Percentiles rank a stretch among this genome's conserved stretches.
Conservation (phyloP, 106 monocot species). For the Acorus calamus region DNA sequence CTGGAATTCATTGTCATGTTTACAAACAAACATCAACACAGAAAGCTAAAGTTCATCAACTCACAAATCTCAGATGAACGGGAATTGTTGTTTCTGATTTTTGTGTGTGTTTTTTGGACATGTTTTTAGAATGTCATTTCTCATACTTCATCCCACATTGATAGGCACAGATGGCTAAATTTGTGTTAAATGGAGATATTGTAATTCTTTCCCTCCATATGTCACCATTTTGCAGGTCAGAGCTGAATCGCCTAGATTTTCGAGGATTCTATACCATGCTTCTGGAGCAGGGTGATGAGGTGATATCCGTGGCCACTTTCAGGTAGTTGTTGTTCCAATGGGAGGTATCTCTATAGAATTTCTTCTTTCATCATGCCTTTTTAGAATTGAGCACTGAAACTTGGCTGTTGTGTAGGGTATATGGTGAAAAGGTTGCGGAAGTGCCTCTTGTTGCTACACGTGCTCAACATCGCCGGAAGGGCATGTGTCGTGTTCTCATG, state of each 20-base stretch:
- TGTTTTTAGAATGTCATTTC: no score
- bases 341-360: background rate
- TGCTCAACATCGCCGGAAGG: conserved; percentile 29
- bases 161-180: no score
- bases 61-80: no score
- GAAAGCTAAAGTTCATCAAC: no score
- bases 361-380: background rate
- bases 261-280: conserved; percentile 79
- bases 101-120: background rate
- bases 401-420: conserved; percentile 28
- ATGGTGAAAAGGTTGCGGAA: conserved; percentile 60
- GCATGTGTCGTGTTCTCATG: conserved; percentile 60
- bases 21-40: no score
- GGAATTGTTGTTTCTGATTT: background rate
- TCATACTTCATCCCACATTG: no score
- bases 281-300: conserved; percentile 55
- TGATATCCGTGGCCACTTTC: conserved; percentile 54
- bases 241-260: conserved; percentile 59
- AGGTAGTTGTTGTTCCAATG: conserved; percentile 22
- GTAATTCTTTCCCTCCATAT: no score
- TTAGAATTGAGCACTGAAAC: background rate
- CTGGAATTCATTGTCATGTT: no score
- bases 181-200: no score
- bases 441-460: conserved; percentile 57
- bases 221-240: conserved; percentile 30